Conservation (phyloP, 2,329 filamentous ascomycete species). For the Sphaerulina vaccinii region DNA sequence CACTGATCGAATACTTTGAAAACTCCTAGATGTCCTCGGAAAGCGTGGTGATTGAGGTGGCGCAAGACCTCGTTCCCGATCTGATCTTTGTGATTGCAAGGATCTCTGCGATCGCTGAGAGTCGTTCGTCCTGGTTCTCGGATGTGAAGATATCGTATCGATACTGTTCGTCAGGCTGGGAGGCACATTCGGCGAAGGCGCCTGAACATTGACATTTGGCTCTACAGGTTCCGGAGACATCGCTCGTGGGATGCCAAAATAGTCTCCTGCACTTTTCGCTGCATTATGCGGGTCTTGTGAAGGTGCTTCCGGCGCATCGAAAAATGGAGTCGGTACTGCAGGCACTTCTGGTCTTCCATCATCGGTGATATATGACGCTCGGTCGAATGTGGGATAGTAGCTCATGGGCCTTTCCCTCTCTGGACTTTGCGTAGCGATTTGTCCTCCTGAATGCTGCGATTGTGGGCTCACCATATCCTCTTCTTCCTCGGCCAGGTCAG, state of each 20-base stretch:
- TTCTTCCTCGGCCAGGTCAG: constrained; percentile 42
- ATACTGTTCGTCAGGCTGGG: constrained; percentile 39
- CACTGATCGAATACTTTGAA: constrained; percentile 49
- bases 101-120: constrained; percentile 34
- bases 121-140: constrained; percentile 43
- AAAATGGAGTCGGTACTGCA: constrained; percentile 27
- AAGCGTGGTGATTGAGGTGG: constrained; percentile 39
- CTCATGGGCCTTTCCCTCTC: constrained; percentile 39
- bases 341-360: constrained; percentile 18
- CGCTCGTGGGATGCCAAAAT: constrained; percentile 49
- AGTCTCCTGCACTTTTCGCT: constrained; percentile 31
- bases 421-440: constrained; percentile 20
- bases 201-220: constrained; percentile 42
- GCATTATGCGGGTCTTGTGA: constrained; percentile 11
- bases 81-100: constrained; percentile 20
- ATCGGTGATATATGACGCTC: constrained; percentile 22
- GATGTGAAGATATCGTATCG: constrained; percentile 39
- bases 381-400: constrained; percentile 36
- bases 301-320: constrained; percentile 27
- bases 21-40: constrained; percentile 43
- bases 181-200: constrained; percentile 43
- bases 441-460: constrained; percentile 8
- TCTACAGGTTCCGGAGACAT: constrained; percentile 48
- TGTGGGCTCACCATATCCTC: constrained; percentile 45
- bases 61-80: constrained; percentile 30